Conservation (phyloP, 2,329 filamentous ascomycete genomes). For the Trichoderma breve region DNA sequence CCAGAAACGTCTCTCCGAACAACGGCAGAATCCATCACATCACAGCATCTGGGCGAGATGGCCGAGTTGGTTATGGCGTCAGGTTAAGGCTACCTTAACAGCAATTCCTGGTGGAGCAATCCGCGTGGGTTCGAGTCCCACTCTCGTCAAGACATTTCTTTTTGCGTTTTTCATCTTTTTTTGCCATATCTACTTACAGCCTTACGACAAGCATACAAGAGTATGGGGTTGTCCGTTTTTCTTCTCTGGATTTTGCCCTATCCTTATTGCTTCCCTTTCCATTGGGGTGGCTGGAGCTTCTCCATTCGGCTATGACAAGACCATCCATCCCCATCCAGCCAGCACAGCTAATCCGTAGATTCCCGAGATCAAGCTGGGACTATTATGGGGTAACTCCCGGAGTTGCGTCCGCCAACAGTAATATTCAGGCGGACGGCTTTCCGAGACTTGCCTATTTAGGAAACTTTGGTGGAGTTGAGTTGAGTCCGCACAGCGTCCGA, state of each 20-base stretch:
- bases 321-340: neutral
- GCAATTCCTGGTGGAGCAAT: slow-evolving; percentile 23
- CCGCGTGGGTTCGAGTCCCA: slow-evolving; percentile 24
- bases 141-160: slow-evolving; percentile 21
- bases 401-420: neutral
- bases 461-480: neutral
- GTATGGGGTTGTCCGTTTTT: neutral
- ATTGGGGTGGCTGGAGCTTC: neutral
- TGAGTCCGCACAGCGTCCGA: neutral
- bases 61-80: slow-evolving; percentile 23
- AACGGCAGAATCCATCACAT: neutral
- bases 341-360: neutral
- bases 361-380: neutral
- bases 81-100: slow-evolving; percentile 23
- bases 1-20: slow-evolving; percentile 9
- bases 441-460: slow-evolving; percentile 8
- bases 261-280: neutral
- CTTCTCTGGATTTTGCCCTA: neutral
- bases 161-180: neutral
- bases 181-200: neutral
- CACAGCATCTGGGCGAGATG: slow-evolving; percentile 18
- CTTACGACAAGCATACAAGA: neutral
- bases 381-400: neutral
- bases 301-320: neutral
- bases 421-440: neutral